Evolutionary conservation across 2,329 filamentous ascomycete species (phyloP).

Genomic region (Penicillium sp.): DNA sequence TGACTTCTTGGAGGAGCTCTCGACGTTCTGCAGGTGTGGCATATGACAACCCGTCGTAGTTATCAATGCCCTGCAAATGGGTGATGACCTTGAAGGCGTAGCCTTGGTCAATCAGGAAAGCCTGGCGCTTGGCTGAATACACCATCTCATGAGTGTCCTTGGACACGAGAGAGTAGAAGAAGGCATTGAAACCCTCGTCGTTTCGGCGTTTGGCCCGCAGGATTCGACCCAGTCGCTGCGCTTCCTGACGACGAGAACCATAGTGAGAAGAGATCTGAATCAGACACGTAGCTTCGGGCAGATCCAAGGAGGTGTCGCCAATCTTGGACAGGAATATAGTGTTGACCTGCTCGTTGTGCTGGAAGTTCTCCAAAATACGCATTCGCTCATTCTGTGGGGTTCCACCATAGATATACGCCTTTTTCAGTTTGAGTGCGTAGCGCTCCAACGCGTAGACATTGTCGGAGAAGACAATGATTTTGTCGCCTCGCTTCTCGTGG

Average conservation of each 20-base stretch:
- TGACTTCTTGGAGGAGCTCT: constrained; percentile 82
- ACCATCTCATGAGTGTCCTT: constrained; percentile 99
- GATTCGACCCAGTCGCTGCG: constrained; percentile 88
- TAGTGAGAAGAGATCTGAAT: constrained; percentile 98
- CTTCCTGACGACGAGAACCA: constrained; percentile 93
- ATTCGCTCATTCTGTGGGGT: constrained; percentile 84
- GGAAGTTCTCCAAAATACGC: constrained; percentile 87
- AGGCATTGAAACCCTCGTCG: constrained; percentile 97
- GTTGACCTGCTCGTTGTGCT: constrained; percentile 84
- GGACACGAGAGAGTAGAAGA: constrained; percentile 96
- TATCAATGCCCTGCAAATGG: constrained; percentile 84
- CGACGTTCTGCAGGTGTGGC: constrained; percentile 74
- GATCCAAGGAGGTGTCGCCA: constrained; percentile 93
- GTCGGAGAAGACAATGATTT: constrained; percentile 97
- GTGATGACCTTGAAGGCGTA: constrained; percentile 99
- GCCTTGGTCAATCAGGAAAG: constrained; percentile 94
- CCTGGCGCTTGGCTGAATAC: constrained; percentile 93
- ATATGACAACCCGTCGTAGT: constrained; percentile 77
- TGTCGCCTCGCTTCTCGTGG: constrained; percentile 90
- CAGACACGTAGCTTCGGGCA: constrained; percentile 92
- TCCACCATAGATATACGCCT: constrained; percentile 87
- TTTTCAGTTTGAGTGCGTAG: constrained; percentile 79
- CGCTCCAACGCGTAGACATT: constrained; percentile 89
- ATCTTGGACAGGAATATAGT: constrained; percentile 97
- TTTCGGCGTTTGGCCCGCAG: constrained; percentile 92